These are phyloP conservation scores for Apiospora rasikravindrae DNA, from an alignment of 2,329 filamentous ascomycete species.

Conservation along the genomic window DNA sequence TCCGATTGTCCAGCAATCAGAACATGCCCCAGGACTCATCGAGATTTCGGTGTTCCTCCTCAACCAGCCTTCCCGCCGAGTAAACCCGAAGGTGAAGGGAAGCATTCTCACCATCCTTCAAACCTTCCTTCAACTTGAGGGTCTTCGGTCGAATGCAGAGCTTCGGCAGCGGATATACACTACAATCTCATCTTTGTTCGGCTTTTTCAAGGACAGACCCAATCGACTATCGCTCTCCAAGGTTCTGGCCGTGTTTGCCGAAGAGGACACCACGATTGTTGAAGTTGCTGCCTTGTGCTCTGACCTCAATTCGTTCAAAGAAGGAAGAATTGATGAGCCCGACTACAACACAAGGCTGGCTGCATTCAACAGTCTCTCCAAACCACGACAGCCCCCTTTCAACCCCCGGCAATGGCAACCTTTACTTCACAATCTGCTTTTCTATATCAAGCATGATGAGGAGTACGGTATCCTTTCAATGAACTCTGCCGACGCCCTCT, in stretches of 20 bases:
- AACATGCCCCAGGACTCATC: slow-evolving; percentile 78
- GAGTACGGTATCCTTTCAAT: slow-evolving; percentile 82
- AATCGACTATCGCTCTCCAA: slow-evolving; percentile 77
- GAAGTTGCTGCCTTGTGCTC: slow-evolving; percentile 73
- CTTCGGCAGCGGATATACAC: slow-evolving; percentile 72
- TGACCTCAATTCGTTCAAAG: slow-evolving; percentile 80
- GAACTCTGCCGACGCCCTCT: slow-evolving; percentile 82
- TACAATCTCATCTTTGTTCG: slow-evolving; percentile 81
- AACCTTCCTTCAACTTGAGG: slow-evolving; percentile 74
- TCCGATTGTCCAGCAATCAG: slow-evolving; percentile 68
- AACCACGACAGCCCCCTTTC: slow-evolving; percentile 62
- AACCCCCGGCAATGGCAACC: slow-evolving; percentile 83
- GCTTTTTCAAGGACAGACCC: slow-evolving; percentile 83
- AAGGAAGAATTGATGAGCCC: slow-evolving; percentile 77
- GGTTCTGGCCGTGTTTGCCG: slow-evolving; percentile 74
- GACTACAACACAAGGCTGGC: slow-evolving; percentile 83
- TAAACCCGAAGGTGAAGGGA: slow-evolving; percentile 83
- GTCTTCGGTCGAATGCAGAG: slow-evolving; percentile 58
- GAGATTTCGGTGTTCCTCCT: slow-evolving; percentile 82
- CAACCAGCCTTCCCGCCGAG: slow-evolving; percentile 80
- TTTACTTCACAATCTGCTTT: slow-evolving; percentile 86
- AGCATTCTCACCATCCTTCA: slow-evolving; percentile 80
- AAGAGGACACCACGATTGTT: slow-evolving; percentile 63
- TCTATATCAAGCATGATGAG: slow-evolving; percentile 82
- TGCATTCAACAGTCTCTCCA: slow-evolving; percentile 77